Percentiles rank a stretch among this genome's conserved stretches.
phyloP scores from a whole-genome alignment of 1,139 yeast species.

The Ashbya aceris region DNA sequence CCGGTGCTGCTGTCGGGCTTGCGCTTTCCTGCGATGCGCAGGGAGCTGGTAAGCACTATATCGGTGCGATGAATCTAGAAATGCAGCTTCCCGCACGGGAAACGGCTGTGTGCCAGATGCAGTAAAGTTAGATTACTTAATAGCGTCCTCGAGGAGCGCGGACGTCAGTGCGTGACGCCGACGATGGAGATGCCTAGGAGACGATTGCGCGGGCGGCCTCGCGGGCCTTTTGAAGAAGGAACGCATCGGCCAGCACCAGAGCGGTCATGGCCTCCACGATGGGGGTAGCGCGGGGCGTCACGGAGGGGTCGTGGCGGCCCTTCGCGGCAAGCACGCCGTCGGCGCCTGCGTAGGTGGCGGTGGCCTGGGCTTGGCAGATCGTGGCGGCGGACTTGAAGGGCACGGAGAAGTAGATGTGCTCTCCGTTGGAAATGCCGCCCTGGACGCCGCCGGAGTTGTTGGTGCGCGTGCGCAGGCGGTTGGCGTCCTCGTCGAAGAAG shows the following conservation, averaged over 20 bases:
- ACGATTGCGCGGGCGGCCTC: slow-evolving; percentile 33
- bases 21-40: too few relatives aligned
- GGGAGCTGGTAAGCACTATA: too few relatives aligned
- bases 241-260: slow-evolving; percentile 77
- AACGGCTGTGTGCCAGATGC: too few relatives aligned
- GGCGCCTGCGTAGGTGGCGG: slow-evolving; percentile 80
- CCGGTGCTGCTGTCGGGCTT: too few relatives aligned
- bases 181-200: not conserved
- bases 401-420: slow-evolving; percentile 83
- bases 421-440: slow-evolving; percentile 97
- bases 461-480: slow-evolving; percentile 70
- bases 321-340: slow-evolving; percentile 85
- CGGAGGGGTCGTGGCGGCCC: slow-evolving; percentile 98
- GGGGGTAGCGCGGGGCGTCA: slow-evolving; percentile 96
- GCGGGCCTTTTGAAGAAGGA: slow-evolving; percentile 79
- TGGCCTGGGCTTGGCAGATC: slow-evolving; percentile 82
- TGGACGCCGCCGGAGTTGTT: slow-evolving; percentile 96
- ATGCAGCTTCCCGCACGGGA: too few relatives aligned
- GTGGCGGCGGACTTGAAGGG: slow-evolving; percentile 99
- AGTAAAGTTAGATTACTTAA: too few relatives aligned
- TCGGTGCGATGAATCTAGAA: too few relatives aligned
- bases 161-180: too few relatives aligned
- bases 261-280: slow-evolving; percentile 98
- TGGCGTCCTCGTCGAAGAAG: slow-evolving; percentile 43
- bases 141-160: too few relatives aligned